Evolutionary conservation across 805 yeast genomes (phyloP), one percentile per base, ranked within the genome.

Genomic region (Starmerella potacharoeniae): DNA sequence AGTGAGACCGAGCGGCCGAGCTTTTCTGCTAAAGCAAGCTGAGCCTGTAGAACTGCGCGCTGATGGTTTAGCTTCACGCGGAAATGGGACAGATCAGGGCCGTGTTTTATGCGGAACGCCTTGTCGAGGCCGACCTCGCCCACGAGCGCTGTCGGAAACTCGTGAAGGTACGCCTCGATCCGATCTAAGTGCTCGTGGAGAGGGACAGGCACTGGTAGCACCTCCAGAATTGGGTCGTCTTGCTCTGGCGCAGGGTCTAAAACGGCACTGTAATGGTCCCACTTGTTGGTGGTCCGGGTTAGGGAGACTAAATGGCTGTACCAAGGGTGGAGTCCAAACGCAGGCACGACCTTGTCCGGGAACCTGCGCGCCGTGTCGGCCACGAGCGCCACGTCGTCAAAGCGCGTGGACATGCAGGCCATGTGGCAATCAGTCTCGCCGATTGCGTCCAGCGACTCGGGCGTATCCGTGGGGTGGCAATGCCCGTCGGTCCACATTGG

Each of bases 101-200:
- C 54, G 22, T 58, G 49, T 2, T 95, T 95, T 4, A 90, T 67
- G 39, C 86, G 68, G 64, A 86, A 86, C 34, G 79, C 64, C 66
- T 83, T 85, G 67, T 91, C 98, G 2, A 93, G 70, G 0, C 98
- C 98, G n/a, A 88, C 76, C 63, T 91, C 98, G 0, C 98, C 98
- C 9, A 91, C 73, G 11, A 86, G 77, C 1, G 73, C 69, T n/a
- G 55, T 11, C 0, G 71, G 69, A 52, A 64, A 61, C 13, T 58
- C 51, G 0, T 49, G 17, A 6, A 81, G 57, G 39, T 70, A 69
- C 4, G 36, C 30, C 22, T 68, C 64, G 33, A 82, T 66, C 17
- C 56, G 53, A 0, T 49, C 54, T 5, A 77, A 33, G 55, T 75
- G 74, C 1, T 63, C 61, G 0, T 63, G 55, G 1, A 86, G 56